Conservation (phyloP, 805 yeast species). For the Wickerhamomyces ciferrii region DNA sequence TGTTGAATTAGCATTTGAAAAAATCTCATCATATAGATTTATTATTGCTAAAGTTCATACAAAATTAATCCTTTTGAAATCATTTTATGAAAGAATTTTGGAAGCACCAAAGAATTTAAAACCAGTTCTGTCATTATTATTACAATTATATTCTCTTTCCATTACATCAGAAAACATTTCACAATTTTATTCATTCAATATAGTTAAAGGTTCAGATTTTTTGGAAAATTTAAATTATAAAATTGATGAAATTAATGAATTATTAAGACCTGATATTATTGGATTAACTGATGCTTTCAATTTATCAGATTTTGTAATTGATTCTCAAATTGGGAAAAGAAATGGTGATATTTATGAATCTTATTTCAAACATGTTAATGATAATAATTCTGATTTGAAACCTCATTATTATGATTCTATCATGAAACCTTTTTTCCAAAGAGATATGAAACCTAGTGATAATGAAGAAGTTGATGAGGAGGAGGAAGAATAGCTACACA, state of each 20-base stretch:
- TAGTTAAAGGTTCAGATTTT: constrained; percentile 34
- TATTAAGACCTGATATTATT: constrained; percentile 64
- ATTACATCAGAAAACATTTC: constrained; percentile 59
- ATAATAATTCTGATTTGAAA: constrained; percentile 49
- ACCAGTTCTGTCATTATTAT: constrained; percentile 46
- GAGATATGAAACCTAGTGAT: constrained; percentile 13
- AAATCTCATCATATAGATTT: constrained; percentile 19
- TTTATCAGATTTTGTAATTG: constrained; percentile 70
- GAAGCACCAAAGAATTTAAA: constrained; percentile 26
- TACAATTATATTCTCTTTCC: constrained; percentile 56
- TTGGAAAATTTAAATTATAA: constrained; percentile 24
- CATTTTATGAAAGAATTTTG: constrained; percentile 21
- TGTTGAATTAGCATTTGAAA: constrained; percentile 18
- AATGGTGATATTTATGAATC: constrained; percentile 80
- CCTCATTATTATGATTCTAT: constrained; percentile 33
- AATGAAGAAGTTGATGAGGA: constrained; percentile 9
- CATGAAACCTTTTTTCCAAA: constrained; percentile 17
- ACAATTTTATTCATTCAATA: constrained; percentile 52
- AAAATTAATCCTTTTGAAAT: constrained; percentile 27
- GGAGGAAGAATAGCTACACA: not conserved
- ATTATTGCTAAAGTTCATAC: constrained; percentile 31
- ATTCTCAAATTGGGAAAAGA: constrained; percentile 76
- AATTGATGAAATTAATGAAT: constrained; percentile 27
- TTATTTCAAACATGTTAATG: constrained; percentile 57
- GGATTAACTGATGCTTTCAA: constrained; percentile 81